Percentiles rank a stretch among this genome's conserved stretches.
Conservation (phyloP, 805 yeast genomes). For the Sungouiella blattae region DNA sequence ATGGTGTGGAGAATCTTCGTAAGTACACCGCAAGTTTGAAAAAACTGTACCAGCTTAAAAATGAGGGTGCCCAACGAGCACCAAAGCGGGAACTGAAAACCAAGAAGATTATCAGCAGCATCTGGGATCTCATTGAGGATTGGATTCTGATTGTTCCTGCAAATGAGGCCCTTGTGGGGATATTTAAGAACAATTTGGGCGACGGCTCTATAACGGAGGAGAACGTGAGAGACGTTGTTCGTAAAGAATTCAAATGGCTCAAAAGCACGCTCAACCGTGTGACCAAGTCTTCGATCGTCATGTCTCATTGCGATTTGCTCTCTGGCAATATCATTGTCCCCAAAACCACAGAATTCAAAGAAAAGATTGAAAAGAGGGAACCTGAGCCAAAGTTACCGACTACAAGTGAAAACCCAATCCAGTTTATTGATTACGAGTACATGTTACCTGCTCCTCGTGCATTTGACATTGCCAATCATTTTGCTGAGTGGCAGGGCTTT, state of each 20-base stretch:
- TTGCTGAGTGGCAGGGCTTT: slow-evolving; percentile 81
- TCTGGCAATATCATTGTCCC: slow-evolving; percentile 74
- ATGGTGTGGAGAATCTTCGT: slow-evolving; percentile 40
- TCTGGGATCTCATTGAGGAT: slow-evolving; percentile 58
- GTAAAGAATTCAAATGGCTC: slow-evolving; percentile 56
- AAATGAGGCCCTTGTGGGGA: slow-evolving; percentile 33
- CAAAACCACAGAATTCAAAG: slow-evolving; percentile 4
- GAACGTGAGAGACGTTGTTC: slow-evolving; percentile 38
- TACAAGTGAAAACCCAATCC: slow-evolving; percentile 37
- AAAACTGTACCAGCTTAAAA: slow-evolving; percentile 7
- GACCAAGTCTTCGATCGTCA: slow-evolving; percentile 50
- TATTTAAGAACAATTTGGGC: slow-evolving; percentile 34
- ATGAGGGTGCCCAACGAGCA: no score
- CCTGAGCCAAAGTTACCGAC: slow-evolving; percentile 9
- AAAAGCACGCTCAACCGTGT: slow-evolving; percentile 30
- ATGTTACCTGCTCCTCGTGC: slow-evolving; percentile 72
- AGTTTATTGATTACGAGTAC: slow-evolving; percentile 70
- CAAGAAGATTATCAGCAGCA: slow-evolving; percentile 35
- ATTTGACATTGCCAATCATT: slow-evolving; percentile 70
- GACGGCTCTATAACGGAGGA: slow-evolving; percentile 14
- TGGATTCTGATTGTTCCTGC: slow-evolving; percentile 67
- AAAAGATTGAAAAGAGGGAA: not conserved
- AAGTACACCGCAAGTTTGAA: slow-evolving; percentile 20
- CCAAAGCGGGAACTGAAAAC: slow-evolving; percentile 17
- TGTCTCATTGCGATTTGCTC: slow-evolving; percentile 68